Base-by-base conservation (phyloP, 306 rosid genomes). In the Pyrus bretschneideri region DNA sequence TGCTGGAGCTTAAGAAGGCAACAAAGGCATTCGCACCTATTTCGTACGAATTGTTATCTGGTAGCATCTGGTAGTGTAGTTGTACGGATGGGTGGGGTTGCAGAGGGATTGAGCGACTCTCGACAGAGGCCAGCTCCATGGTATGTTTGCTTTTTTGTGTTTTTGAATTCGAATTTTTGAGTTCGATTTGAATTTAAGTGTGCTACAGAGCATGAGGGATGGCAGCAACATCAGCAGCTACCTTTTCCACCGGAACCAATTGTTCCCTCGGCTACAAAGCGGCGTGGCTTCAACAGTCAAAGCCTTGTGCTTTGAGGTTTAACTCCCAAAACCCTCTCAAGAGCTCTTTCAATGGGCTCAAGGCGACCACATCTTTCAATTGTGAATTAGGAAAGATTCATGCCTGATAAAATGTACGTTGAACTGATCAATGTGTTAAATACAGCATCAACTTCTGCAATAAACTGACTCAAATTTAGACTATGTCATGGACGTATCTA, bases 221-320 rank as follows among this genome's bases (percentile, higher is more conserved):
- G 98, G 96, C 97, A 23, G 83, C 96, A 55, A 80, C 87, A 42
- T 65, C 93, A 45, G 89, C 91, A 70, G 81, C 97, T 68, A 87
- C 84, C 46, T 80, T 90, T 75, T 80, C 96, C 15, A 33, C 87
- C 57, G 89, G 96, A 69, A 71, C 88, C 29, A 63, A 85, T 31
- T 79, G 71, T 69, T 87, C 92, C 62, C 80, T 79, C 8, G 64
- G 83, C 76, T 75, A 81, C 67, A 88, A 81, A 80, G 93, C 80
- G 76, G 82, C 73, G 67, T 84, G 88, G 14, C 69, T 83, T 78
- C 22, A 90, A 35, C 92, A 85, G 35, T 80, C 87, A 59, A 92
- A 85, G 71, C 71, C 90, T 54, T 79, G 78, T 73, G 81, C 83
- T 69, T 71, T 88, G 75, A 89, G 85, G 72, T 65, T 87, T 69